Conservation (phyloP, 176 grass and related monocot species). For the bread wheat (Triticum aestivum) region IWGSC_CS_RefSeq_v2.1 NC_057796.1:146373773-146374272, state of each 20-base stretch:
- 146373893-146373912: conserved; percentile 80
- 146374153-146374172: neutral
- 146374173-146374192: neutral
- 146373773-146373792: conserved; percentile 72
- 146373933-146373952: conserved; percentile 1
- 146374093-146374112: neutral
- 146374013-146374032: conserved; percentile 1
- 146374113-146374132: neutral
- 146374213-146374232: too few relatives aligned
- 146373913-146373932: conserved; percentile 84
- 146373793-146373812: conserved; percentile 59
- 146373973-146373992: conserved; percentile 91
- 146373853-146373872: conserved; percentile 63
- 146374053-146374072: neutral
- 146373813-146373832: conserved; percentile 43
- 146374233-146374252: too few relatives aligned
- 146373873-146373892: conserved; percentile 50
- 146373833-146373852: conserved; percentile 44
- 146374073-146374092: neutral
- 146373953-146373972: conserved; percentile 46
- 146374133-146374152: neutral
- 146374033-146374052: neutral
- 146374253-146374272: too few relatives aligned
- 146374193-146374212: neutral
- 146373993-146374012: conserved; percentile 43